Evolutionary conservation across 2,329 filamentous ascomycete genomes (phyloP), one percentile per base, ranked within the genome.

Genomic region (Trichoderma polysporum): DNA sequence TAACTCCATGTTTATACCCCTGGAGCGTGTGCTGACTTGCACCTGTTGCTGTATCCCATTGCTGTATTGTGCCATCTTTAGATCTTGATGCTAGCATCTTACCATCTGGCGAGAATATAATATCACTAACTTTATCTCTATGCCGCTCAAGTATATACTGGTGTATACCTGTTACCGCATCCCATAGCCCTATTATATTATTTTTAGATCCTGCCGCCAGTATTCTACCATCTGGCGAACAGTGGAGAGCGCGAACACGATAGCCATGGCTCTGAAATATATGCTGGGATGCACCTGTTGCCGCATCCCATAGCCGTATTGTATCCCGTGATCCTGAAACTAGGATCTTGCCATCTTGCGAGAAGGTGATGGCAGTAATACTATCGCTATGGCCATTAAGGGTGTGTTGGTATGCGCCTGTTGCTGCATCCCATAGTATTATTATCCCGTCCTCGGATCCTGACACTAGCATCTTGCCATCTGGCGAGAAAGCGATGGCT

Each of bases 201-300:
- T n/a, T n/a, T n/a, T n/a, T 41, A n/a, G 1, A 8, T 2, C 1
- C 2, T 8, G 2, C 7, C 2, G 9, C 17, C 12, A 41, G 2
- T 9, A 2, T 41, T 41, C 10, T 9, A 41, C 39, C 3, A 41
- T 19, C 39, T 10, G 8, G 17, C 1, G 2, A 39, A 39, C n/a
- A n/a, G n/a, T n/a, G n/a, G n/a, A n/a, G n/a, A n/a, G n/a, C n/a
- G n/a, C n/a, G n/a, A 39, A 39, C 15, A 6, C 37, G n/a, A 39
- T 39, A n/a, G 8, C 4, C 37, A 6, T 6, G 1, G 4, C 8
- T 1, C 37, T 39, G 3, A n/a, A 39, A n/a, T 7, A 7, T 17
- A n/a, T 41, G 7, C 6, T n/a, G 17, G 17, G 6, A 17, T 17
- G 4, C 17, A 19, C 39, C 39, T 8, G 39, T 41, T 41, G 39